These are phyloP conservation scores for Apiospora rasikravindrae DNA, from an alignment of 2,329 filamentous ascomycete species.

Conservation along the genomic window DNA sequence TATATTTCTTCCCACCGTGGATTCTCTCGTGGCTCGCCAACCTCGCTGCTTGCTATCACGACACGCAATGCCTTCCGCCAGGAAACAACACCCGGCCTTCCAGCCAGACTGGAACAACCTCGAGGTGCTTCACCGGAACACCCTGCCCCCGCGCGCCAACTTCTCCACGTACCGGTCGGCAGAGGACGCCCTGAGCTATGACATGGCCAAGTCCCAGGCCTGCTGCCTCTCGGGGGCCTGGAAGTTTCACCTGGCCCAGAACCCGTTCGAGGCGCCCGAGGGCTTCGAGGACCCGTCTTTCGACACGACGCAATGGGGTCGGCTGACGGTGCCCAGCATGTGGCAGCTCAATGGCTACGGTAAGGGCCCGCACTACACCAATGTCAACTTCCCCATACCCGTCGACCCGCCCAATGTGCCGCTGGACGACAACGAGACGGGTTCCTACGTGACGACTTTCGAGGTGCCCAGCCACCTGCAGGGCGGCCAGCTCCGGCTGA, in stretches of 20 bases:
- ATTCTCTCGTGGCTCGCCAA: background rate
- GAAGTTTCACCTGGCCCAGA: constrained; percentile 50
- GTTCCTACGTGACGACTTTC: constrained; percentile 59
- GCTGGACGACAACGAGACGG: constrained; percentile 57
- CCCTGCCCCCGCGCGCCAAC: constrained; percentile 58
- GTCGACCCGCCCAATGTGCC: constrained; percentile 64
- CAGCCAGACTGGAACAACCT: constrained; percentile 66
- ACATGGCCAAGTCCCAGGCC: constrained; percentile 41
- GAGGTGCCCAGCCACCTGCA: constrained; percentile 45
- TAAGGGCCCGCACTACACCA: constrained; percentile 70
- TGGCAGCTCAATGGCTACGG: constrained; percentile 76
- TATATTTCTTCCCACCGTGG: background rate
- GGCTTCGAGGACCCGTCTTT: constrained; percentile 38
- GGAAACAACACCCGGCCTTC: constrained; percentile 26
- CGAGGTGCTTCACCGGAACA: constrained; percentile 60
- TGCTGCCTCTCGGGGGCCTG: constrained; percentile 53
- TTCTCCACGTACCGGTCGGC: constrained; percentile 58
- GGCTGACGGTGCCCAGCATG: constrained; percentile 68
- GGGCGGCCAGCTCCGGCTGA: constrained; percentile 55
- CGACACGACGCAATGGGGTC: constrained; percentile 47
- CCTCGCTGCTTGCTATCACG: background rate
- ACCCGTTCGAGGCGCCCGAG: constrained; percentile 44
- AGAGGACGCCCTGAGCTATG: constrained; percentile 51
- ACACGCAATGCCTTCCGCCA: constrained; percentile 26
- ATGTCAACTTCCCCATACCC: constrained; percentile 70